Percentiles rank a stretch among this genome's conserved stretches.
Conservation (phyloP, 73 alveolate genomes). For the Symbiodinium pilosum region DNA sequence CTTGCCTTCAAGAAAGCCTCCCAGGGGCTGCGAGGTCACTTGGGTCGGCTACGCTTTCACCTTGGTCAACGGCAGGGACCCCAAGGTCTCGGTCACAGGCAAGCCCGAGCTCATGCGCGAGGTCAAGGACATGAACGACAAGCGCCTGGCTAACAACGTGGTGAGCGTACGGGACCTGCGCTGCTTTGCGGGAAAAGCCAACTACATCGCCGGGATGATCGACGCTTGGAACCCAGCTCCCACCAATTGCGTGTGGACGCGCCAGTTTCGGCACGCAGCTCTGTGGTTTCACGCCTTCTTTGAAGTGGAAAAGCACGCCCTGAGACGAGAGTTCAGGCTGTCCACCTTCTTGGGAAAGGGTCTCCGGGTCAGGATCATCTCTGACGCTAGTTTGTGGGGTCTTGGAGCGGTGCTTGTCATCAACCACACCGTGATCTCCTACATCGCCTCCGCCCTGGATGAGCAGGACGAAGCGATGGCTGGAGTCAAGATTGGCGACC, state of each 20-base stretch:
- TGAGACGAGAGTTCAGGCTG: background rate
- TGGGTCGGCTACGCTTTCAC: background rate
- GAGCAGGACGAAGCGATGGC: background rate
- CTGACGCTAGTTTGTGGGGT: constrained; percentile 20
- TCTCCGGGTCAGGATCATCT: background rate
- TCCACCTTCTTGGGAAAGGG: background rate
- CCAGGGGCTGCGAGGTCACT: background rate
- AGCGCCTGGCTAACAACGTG: no score
- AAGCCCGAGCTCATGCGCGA: constrained; percentile 32
- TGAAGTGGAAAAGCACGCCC: background rate
- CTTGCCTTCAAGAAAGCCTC: constrained; percentile 7
- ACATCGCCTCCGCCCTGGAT: background rate
- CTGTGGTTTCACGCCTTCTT: constrained; percentile 15
- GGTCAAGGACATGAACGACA: no score
- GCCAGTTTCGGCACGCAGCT: constrained; percentile 32
- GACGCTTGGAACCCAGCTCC: constrained; percentile 23
- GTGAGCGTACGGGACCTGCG: no score
- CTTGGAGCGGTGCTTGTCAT: background rate
- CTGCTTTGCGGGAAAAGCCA: no score
- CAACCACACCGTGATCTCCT: background rate
- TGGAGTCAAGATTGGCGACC: background rate
- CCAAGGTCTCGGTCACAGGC: background rate
- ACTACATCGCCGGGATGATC: no score
- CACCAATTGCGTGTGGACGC: background rate
- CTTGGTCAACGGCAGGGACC: no score